phyloP scores from a whole-genome alignment of 306 rosid genomes.

The Ochetophila trinervis region DNA sequence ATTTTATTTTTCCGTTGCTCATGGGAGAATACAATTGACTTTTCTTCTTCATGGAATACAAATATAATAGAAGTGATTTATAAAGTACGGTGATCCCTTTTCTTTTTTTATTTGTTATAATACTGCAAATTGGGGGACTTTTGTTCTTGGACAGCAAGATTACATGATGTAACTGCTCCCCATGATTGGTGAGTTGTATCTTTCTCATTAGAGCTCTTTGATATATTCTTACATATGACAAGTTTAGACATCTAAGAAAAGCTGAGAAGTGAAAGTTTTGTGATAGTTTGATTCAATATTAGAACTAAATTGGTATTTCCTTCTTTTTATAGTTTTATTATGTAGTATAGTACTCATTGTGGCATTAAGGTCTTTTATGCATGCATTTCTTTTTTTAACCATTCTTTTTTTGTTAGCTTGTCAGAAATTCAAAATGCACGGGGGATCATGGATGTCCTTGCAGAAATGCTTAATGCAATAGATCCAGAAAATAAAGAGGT shows the following conservation, averaged over 20 bases:
- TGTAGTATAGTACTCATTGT: background rate
- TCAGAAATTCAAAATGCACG: slow-evolving; percentile 96
- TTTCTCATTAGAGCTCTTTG: background rate
- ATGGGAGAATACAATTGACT: too few relatives aligned
- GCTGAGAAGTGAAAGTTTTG: background rate
- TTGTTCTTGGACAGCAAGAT: background rate
- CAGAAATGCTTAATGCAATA: slow-evolving; percentile 87
- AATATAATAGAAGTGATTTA: background rate
- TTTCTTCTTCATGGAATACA: background rate
- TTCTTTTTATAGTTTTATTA: background rate
- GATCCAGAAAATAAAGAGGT: slow-evolving; percentile 91
- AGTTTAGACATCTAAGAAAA: slow-evolving; percentile 1
- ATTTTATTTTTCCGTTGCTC: too few relatives aligned
- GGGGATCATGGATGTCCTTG: slow-evolving; percentile 91
- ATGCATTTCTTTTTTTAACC: slow-evolving; percentile 13
- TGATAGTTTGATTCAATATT: background rate
- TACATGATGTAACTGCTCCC: background rate
- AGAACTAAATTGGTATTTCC: background rate
- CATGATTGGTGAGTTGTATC: background rate
- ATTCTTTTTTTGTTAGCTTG: slow-evolving; percentile 50
- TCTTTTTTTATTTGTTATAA: slow-evolving; percentile 1
- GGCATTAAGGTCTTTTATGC: background rate
- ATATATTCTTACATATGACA: background rate
- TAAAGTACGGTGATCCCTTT: background rate
- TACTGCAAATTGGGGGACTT: background rate